Evolutionary conservation across 495 filamentous ascomycete genomes (phyloP).

Genomic region (Hypoxylon cercidicola): DNA sequence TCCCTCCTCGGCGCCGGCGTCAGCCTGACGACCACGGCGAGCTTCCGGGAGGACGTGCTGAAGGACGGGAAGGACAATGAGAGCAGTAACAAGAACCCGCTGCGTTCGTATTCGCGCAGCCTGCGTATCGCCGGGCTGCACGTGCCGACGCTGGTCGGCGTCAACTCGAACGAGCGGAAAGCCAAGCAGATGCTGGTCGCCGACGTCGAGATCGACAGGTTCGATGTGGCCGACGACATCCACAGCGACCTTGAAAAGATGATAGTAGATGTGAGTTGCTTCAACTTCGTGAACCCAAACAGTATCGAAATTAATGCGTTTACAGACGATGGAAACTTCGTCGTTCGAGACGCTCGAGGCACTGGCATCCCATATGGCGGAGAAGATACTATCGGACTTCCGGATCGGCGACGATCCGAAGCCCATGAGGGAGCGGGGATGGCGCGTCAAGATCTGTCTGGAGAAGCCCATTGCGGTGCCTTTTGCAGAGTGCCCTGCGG

Average conservation of each 20-base stretch:
- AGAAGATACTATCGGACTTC: slow-evolving; percentile 50
- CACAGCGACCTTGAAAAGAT: slow-evolving; percentile 60
- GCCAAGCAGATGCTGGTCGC: slow-evolving; percentile 68
- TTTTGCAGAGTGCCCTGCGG: slow-evolving; percentile 65
- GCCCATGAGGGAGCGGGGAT: slow-evolving; percentile 45
- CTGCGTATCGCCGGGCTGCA: slow-evolving; percentile 56
- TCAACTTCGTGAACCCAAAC: neutral
- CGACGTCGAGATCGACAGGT: slow-evolving; percentile 63
- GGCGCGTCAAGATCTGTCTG: slow-evolving; percentile 61
- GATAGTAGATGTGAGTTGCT: slow-evolving; percentile 63
- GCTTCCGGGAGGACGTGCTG: slow-evolving; percentile 33
- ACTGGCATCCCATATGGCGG: slow-evolving; percentile 59
- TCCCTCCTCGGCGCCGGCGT: slow-evolving; percentile 60
- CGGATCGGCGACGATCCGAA: slow-evolving; percentile 36
- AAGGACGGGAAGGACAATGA: slow-evolving; percentile 2
- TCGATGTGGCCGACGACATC: slow-evolving; percentile 49
- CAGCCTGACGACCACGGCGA: slow-evolving; percentile 52
- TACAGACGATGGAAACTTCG: slow-evolving; percentile 64
- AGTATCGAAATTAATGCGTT: slow-evolving; percentile 23
- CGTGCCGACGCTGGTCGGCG: slow-evolving; percentile 68
- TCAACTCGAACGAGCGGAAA: slow-evolving; percentile 67
- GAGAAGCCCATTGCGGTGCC: slow-evolving; percentile 69
- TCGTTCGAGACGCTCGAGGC: slow-evolving; percentile 73
- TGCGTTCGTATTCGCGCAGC: slow-evolving; percentile 43
- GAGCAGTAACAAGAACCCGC: slow-evolving; percentile 22